Base-by-base conservation (phyloP, 2,329 filamentous ascomycete species). In the Ramichloridium luteum region DNA sequence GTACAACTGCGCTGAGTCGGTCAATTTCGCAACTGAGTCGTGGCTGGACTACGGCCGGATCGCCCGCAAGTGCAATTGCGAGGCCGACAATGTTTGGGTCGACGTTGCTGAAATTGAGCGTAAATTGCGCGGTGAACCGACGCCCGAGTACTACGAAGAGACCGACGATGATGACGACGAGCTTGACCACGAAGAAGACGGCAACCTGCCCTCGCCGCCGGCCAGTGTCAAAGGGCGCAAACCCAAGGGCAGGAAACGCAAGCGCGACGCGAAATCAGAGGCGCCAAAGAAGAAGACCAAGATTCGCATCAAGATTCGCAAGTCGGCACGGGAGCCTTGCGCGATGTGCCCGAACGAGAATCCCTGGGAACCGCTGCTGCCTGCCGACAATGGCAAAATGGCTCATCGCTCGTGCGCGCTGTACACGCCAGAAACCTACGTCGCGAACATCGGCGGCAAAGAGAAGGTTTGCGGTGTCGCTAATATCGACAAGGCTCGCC, bases 1-100 rank as follows among this genome's bases (percentile, higher is more conserved):
- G 11, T 98, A 98, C 63, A 98, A 98, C 55, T 98, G 90, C 58
- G 90, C 90, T 16, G 90, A 98, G 55, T 93, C 90, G 5, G 90
- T 98, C 61, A 98, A 98, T 54, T 98, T 98, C 56, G 90, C 88
- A 4, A 77, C 93, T 6, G 86, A 94, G 45, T 80, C 83, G 16
- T 98, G 90, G 90, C 62, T 98, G 27, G 80, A 92, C 30, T 94
- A 90, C 65, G 90, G 86, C 13, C 83, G 85, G 48, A 85, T 93
- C 45, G 90, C 90, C 11, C 93, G 94, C 60, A 92, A 90, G 56
- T 98, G 90, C 58, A 79, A 96, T 51, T 98, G 90, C 53, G 86
- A 93, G 43, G 77, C 92, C 38, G 90, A 98, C 62, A 96, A 88
- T 49, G 90, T 98, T 3, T 98, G 92, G 86, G 85, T 98, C 32